Evolutionary conservation across 179 eudicot species (phyloP), one percentile per base, ranked within the genome.

Genomic region (Gypsophila paniculata): DNA sequence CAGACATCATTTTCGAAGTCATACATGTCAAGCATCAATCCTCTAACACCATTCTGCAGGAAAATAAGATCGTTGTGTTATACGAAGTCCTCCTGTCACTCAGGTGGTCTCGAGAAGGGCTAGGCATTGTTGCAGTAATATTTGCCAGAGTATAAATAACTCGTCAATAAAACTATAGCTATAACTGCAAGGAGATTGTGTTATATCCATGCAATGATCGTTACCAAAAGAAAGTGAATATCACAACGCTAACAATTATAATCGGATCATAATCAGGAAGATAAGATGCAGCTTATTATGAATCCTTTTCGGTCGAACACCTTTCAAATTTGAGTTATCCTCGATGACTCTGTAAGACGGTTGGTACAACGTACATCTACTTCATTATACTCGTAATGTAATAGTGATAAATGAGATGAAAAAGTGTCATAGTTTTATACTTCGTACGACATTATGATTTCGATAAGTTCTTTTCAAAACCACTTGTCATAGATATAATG

Each of bases 1-100:
- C 99, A 91, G 59, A 94, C 82, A 63, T 91, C 97, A 65, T 87
- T 81, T 23, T 87, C 61, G 44, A 91, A 91, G 84, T 94, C 99
- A 78, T 94, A 94, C 96, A 90, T 85, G 81, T 94, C 99, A 49
- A 94, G 96, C 97, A 94, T 94, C 79, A 94, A 76, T 15, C 99
- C 97, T 82, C 97, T 80, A 73, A 91, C 96, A 69, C 96, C 96
- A 77, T 88, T 85, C 97, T 91, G 92, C 84, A 85, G 29, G 55
- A 70, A 9, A 65, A 61, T 42, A 25, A 70, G 44, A 49, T 39
- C 25, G 34, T 22, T 22, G 36, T 34, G 29, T 32, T 23, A 5
- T 51, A 36, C 21, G 11, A 5, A 34, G 21, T 29, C 10, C 49
- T 74, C 19, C 23, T 6, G 8, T 23, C 2, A 14, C 39, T 25